phyloP scores from a whole-genome alignment of 129 eudicot genomes.

The Centella asiatica region DNA sequence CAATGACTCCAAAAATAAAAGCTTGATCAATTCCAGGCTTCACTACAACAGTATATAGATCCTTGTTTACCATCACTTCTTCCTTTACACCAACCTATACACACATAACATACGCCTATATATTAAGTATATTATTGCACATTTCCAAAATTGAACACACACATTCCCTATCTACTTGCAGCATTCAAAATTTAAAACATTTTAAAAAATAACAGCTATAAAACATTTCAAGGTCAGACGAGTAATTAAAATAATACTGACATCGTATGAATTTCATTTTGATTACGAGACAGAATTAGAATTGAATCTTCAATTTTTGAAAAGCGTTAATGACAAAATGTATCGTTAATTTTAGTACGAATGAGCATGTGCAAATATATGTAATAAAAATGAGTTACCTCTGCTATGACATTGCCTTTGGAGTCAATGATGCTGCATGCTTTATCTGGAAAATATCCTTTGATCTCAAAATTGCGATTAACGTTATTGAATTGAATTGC shows the following conservation, averaged over 20 bases:
- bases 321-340: too few species aligned
- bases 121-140: neutral
- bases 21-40: slow-evolving; percentile 89
- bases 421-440: slow-evolving; percentile 55
- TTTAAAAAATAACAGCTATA: too few species aligned
- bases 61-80: slow-evolving; percentile 45
- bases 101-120: neutral
- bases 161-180: too few species aligned
- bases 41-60: slow-evolving; percentile 58
- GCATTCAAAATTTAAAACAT: too few species aligned
- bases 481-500: slow-evolving; percentile 21
- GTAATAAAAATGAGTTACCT: slow-evolving; percentile 25
- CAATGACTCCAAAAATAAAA: slow-evolving; percentile 81
- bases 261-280: too few species aligned
- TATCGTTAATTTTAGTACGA: too few species aligned
- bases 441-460: slow-evolving; percentile 55
- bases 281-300: too few species aligned
- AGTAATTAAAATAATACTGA: too few species aligned
- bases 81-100: slow-evolving; percentile 51
- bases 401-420: slow-evolving; percentile 44
- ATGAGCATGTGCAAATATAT: neutral
- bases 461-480: slow-evolving; percentile 35
- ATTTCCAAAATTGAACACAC: too few species aligned
- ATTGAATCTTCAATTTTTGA: too few species aligned
- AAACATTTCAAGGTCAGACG: too few species aligned